Conservation (phyloP, 495 filamentous ascomycete species). For the Trichoderma orchidacearum region DNA sequence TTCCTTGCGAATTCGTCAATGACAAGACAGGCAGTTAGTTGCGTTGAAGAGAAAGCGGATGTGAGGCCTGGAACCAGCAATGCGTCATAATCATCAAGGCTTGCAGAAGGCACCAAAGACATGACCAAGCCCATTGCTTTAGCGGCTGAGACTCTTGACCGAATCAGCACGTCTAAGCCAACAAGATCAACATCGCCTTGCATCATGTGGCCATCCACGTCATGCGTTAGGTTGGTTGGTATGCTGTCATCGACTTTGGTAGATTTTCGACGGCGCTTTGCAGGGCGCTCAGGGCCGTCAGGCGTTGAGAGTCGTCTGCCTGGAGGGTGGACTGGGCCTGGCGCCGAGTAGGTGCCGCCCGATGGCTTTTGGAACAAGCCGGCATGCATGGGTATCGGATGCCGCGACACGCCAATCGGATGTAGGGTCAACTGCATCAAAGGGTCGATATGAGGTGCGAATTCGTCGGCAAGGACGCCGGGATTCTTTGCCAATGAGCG, state of each 20-base stretch:
- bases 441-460: slow-evolving; percentile 56
- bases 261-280: slow-evolving; percentile 67
- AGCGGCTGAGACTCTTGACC: slow-evolving; percentile 77
- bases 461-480: slow-evolving; percentile 45
- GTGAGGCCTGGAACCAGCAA: slow-evolving; percentile 48
- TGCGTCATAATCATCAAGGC: slow-evolving; percentile 36
- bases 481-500: slow-evolving; percentile 46
- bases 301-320: slow-evolving; percentile 39
- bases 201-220: slow-evolving; percentile 96
- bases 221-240: slow-evolving; percentile 52
- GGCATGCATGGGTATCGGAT: slow-evolving; percentile 82
- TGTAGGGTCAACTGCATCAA: slow-evolving; percentile 70
- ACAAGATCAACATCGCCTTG: slow-evolving; percentile 92
- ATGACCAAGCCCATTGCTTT: slow-evolving; percentile 70
- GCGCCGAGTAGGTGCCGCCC: slow-evolving; percentile 59
- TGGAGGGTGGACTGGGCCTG: not conserved
- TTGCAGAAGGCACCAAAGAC: slow-evolving; percentile 39
- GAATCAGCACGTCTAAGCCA: slow-evolving; percentile 71
- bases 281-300: slow-evolving; percentile 26
- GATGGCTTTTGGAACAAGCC: slow-evolving; percentile 86
- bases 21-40: slow-evolving; percentile 69
- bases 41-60: slow-evolving; percentile 68
- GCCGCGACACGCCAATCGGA: slow-evolving; percentile 78
- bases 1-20: slow-evolving; percentile 74
- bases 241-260: slow-evolving; percentile 66